Conservation (phyloP, 2,329 filamentous ascomycete species). For the Lizonia empirigonia region DNA sequence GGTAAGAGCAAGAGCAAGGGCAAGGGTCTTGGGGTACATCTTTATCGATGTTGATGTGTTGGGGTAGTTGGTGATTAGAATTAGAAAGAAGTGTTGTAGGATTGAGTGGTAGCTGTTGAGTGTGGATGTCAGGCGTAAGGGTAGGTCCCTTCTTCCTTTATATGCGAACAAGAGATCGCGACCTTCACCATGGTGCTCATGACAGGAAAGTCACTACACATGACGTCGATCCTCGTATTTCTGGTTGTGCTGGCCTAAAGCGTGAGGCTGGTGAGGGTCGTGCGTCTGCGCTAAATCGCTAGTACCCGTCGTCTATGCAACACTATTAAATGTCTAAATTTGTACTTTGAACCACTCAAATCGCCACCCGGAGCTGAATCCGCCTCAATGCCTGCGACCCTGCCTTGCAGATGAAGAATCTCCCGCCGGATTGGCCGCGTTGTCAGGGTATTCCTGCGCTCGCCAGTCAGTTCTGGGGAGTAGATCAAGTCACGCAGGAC, state of each 20-base stretch:
- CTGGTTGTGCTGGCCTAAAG: not conserved
- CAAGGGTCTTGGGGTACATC: conserved; percentile 15
- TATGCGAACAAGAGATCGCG: not conserved
- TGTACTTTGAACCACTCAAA: not conserved
- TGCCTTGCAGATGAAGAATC: not conserved
- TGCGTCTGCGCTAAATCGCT: conserved; percentile 5
- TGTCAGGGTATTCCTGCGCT: not conserved
- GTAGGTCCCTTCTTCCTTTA: not conserved
- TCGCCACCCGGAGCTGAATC: conserved; percentile 1
- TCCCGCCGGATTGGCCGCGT: not conserved
- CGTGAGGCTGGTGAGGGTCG: conserved; percentile 8
- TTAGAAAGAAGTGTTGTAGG: not conserved
- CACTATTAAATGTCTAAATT: conserved; percentile 12
- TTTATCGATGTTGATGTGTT: conserved; percentile 15
- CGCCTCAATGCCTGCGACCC: conserved; percentile 2
- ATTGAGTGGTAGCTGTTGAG: not conserved
- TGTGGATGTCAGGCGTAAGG: not conserved
- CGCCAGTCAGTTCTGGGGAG: not conserved
- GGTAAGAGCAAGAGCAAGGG: conserved; percentile 15
- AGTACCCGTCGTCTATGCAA: conserved; percentile 5
- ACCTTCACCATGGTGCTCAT: not conserved
- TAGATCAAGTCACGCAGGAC: not conserved
- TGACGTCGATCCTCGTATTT: conserved; percentile 16
- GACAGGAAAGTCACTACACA: not conserved
- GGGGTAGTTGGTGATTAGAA: not conserved